Evolutionary conservation across 2,329 filamentous ascomycete species (phyloP).

Genomic region (Fusarium annulatum): DNA sequence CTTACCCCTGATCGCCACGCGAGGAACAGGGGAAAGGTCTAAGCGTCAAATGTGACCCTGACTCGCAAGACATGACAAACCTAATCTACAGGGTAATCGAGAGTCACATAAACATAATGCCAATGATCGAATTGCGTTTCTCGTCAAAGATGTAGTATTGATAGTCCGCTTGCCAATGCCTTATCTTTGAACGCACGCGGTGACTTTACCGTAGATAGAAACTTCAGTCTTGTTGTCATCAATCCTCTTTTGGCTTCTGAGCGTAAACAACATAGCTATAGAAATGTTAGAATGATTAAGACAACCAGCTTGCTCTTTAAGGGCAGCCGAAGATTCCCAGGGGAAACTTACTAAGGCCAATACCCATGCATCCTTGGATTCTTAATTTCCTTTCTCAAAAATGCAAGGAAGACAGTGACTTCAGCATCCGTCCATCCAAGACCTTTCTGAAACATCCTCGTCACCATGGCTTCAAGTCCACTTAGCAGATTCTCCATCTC

Average conservation of each 20-base stretch:
- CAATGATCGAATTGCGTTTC: background rate
- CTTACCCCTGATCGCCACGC: background rate
- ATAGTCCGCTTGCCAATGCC: no score
- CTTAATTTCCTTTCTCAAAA: constrained; percentile 36
- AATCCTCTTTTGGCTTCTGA: constrained; percentile 6
- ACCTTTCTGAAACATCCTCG: constrained; percentile 48
- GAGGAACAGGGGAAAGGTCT: background rate
- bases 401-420: constrained; percentile 36
- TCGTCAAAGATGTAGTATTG: background rate
- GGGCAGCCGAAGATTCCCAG: fast-evolving
- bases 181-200: background rate
- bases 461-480: constrained; percentile 45
- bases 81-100: background rate
- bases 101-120: background rate
- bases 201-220: background rate
- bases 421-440: constrained; percentile 39
- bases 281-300: background rate
- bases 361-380: constrained; percentile 39
- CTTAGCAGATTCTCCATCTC: constrained; percentile 41
- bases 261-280: constrained; percentile 29
- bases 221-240: fast-evolving
- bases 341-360: constrained; percentile 39
- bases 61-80: background rate
- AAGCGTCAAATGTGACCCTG: background rate
- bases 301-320: fast-evolving